These are phyloP conservation scores for Phytopythium cucurbitacearum DNA, from an alignment of 352 stramenopile species.

Conservation along the genomic window DNA sequence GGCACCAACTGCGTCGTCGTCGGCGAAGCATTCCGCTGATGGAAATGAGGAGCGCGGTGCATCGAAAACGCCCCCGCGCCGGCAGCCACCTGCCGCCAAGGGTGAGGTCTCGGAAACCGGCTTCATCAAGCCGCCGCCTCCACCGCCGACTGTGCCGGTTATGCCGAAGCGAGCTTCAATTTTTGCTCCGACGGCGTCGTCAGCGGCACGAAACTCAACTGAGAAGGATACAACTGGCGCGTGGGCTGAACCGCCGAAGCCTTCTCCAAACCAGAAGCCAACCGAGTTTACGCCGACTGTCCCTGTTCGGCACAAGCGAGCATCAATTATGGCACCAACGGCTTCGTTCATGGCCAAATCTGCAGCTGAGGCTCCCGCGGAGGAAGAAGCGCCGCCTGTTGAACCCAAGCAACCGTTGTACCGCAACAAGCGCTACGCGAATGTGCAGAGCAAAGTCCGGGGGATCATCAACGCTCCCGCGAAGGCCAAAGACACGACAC, in stretches of 20 bases:
- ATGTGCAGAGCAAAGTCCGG: conserved; percentile 51
- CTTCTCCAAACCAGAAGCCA: not conserved
- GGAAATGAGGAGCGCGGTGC: not conserved
- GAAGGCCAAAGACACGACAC: not conserved
- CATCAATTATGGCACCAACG: conserved; percentile 27
- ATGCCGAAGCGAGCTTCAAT: too few species aligned
- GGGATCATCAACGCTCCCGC: conserved; percentile 16
- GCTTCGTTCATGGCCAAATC: conserved; percentile 31
- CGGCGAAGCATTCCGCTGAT: conserved; percentile 12
- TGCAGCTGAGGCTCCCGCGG: conserved; percentile 5
- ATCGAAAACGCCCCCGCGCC: not conserved
- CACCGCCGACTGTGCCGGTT: conserved; percentile 3
- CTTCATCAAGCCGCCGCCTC: conserved; percentile 9
- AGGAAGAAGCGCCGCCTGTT: not conserved
- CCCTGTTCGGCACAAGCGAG: conserved; percentile 19
- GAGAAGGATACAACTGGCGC: too few species aligned
- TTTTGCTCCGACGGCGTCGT: too few species aligned
- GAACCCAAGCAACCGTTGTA: conserved; percentile 8
- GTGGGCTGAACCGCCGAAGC: conserved; percentile 1
- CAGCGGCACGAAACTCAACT: too few species aligned
- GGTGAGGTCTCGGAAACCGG: conserved; percentile 9
- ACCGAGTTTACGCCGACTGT: conserved; percentile 7
- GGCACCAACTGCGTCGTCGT: conserved; percentile 22
- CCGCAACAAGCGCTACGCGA: conserved; percentile 38
- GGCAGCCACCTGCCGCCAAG: conserved; percentile 8